phyloP scores from a whole-genome alignment of 2,329 filamentous ascomycete genomes.

The Alternaria atra region DNA sequence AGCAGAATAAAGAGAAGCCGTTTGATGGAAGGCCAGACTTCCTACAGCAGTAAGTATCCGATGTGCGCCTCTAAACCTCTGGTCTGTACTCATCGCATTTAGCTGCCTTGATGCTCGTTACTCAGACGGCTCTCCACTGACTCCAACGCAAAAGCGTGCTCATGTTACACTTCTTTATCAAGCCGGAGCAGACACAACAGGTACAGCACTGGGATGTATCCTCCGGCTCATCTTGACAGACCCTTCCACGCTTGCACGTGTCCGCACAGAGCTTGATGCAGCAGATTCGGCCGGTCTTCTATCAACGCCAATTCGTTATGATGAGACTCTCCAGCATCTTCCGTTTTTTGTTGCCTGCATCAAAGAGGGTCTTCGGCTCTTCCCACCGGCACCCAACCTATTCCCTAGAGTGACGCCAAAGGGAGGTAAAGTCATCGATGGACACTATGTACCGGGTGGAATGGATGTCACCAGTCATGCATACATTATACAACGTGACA shows the following conservation, averaged over 20 bases:
- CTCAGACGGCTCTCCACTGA: conserved; percentile 42
- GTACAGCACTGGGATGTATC: conserved; percentile 45
- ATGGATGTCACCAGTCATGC: conserved; percentile 60
- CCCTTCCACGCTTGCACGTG: conserved; percentile 24
- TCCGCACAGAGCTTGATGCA: conserved; percentile 32
- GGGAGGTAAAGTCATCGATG: conserved; percentile 50
- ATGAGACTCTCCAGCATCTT: conserved; percentile 43
- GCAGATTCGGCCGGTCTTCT: conserved; percentile 32
- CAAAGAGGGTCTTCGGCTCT: conserved; percentile 61
- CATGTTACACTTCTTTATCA: conserved; percentile 52
- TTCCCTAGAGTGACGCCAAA: conserved; percentile 56
- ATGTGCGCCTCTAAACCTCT: background rate
- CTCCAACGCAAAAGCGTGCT: conserved; percentile 43
- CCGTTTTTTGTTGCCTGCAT: conserved; percentile 63
- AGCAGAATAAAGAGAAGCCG: conserved; percentile 29
- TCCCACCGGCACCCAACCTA: conserved; percentile 61
- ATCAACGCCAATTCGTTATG: conserved; percentile 37
- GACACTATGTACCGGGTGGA: conserved; percentile 52
- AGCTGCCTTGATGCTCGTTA: conserved; percentile 48
- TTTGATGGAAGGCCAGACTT: conserved; percentile 42
- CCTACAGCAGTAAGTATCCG: conserved; percentile 42
- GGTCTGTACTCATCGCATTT: conserved; percentile 1
- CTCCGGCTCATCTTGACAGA: conserved; percentile 39
- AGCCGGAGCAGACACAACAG: conserved; percentile 50
- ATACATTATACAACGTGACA: conserved; percentile 59